Evolutionary conservation across 768 basidiomycete genomes (phyloP), one percentile per base, ranked within the genome.

Genomic region (Calocybe indica): DNA sequence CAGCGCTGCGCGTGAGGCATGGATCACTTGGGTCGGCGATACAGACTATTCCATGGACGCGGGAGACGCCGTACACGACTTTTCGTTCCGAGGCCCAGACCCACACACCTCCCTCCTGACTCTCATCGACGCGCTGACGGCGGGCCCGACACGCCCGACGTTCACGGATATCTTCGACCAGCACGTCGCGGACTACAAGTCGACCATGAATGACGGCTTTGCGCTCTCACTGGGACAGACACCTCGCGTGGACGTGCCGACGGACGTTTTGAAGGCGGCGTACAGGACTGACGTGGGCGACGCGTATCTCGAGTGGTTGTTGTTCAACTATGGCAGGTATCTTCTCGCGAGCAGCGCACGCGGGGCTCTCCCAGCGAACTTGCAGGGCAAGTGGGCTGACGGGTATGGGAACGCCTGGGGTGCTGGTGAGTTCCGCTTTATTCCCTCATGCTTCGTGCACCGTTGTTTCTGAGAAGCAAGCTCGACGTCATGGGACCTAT

Each of bases 241-340:
- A 36, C 72, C 84, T 2, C 69, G 80, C 46, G 56, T 83, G 33
- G 49, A 62, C 39, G 68, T 61, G 5, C 72, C 85, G 15, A 89
- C 85, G 11, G 76, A 87, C 57, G 67, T 72, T 50, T 65, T 88
- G 31, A 66, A 74, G 43, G 59, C 63, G 1, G 65, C 68, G 42
- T 89, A 89, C 56, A 56, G 69, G 45, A 68, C 72, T 9, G 74
- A 79, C 28, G 60, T 63, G 6, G 83, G 82, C 5, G 77, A 87
- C 51, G 56, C 73, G 31, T 88, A 88, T 57, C 53, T 89, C 22
- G 86, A 89, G 59, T 87, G 83, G 84, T 42, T 89, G 34, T 48
- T 80, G 51, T 88, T 88, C 63, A 86, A 88, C 58, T 82, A 73
- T 55, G 86, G 84, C 14, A 68, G 86, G 43, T 88, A 88, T 54